These are phyloP conservation scores for Penicillium silybi DNA, from an alignment of 495 filamentous ascomycete genomes.

Conservation along the genomic window DNA sequence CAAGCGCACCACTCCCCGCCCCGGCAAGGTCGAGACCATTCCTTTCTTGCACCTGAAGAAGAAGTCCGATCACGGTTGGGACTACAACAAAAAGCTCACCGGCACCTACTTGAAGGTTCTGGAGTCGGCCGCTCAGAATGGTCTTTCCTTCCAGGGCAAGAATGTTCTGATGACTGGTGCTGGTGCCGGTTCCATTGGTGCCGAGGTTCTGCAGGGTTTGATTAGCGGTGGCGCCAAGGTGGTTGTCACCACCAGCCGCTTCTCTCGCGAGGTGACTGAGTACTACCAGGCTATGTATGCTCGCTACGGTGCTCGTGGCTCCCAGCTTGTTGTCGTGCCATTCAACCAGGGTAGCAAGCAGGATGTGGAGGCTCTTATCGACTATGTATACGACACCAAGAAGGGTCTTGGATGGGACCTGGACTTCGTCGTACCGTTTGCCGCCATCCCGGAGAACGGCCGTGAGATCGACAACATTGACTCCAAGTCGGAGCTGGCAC, in stretches of 20 bases:
- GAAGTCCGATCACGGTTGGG: slow-evolving; percentile 92
- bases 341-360: slow-evolving; percentile 99
- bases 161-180: slow-evolving; percentile 98
- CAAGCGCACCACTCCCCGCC: slow-evolving; percentile 56
- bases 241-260: slow-evolving; percentile 90
- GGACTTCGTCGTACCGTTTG: slow-evolving; percentile 94
- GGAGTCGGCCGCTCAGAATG: slow-evolving; percentile 78
- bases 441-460: slow-evolving; percentile 94
- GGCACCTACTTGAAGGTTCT: slow-evolving; percentile 87
- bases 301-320: slow-evolving; percentile 86
- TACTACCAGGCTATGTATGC: slow-evolving; percentile 99
- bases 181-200: slow-evolving; percentile 95
- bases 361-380: slow-evolving; percentile 86
- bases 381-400: slow-evolving; percentile 97
- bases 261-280: slow-evolving; percentile 95
- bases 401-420: slow-evolving; percentile 96
- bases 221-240: slow-evolving; percentile 97
- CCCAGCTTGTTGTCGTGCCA: slow-evolving; percentile 93
- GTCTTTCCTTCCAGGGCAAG: slow-evolving; percentile 90
- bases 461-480: slow-evolving; percentile 97
- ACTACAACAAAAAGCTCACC: slow-evolving; percentile 98
- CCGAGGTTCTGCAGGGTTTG: slow-evolving; percentile 94
- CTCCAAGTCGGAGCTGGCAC: slow-evolving; percentile 96
- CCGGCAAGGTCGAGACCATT: slow-evolving; percentile 92
- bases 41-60: slow-evolving; percentile 97